phyloP scores from a whole-genome alignment of 495 filamentous ascomycete genomes.

The Penicillium pancosmium region DNA sequence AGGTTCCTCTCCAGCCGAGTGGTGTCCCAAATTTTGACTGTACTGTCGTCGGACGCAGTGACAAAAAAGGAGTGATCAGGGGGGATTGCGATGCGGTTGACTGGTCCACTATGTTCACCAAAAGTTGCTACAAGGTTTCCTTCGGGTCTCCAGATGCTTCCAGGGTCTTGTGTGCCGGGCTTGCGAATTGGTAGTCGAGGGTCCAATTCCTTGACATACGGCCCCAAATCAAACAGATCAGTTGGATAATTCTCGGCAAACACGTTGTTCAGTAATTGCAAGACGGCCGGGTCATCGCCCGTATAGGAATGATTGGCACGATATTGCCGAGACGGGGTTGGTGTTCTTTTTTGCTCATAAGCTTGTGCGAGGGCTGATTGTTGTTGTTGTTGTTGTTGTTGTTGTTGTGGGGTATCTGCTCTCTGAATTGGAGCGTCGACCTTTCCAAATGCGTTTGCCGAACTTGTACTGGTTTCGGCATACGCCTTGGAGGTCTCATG shows the following conservation, averaged over 20 bases:
- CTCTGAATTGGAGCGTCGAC: constrained; percentile 69
- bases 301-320: constrained; percentile 69
- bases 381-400: constrained; percentile 33
- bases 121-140: constrained; percentile 85
- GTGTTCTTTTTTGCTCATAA: constrained; percentile 32
- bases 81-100: constrained; percentile 80
- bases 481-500: constrained; percentile 77
- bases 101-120: constrained; percentile 79
- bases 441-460: constrained; percentile 81
- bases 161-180: constrained; percentile 48
- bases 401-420: constrained; percentile 30
- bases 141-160: constrained; percentile 77
- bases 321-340: constrained; percentile 33
- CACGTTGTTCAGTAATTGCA: constrained; percentile 84
- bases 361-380: constrained; percentile 36
- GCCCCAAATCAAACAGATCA: constrained; percentile 72
- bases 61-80: constrained; percentile 96
- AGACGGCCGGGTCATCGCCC: constrained; percentile 86
- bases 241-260: constrained; percentile 89
- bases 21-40: constrained; percentile 93
- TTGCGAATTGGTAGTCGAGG: constrained; percentile 66
- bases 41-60: constrained; percentile 90
- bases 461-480: constrained; percentile 82
- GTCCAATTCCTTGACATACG: constrained; percentile 71
- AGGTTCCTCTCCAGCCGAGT: constrained; percentile 86